phyloP scores from a whole-genome alignment of 2,329 filamentous ascomycete genomes.

The Fusarium nanum region DNA sequence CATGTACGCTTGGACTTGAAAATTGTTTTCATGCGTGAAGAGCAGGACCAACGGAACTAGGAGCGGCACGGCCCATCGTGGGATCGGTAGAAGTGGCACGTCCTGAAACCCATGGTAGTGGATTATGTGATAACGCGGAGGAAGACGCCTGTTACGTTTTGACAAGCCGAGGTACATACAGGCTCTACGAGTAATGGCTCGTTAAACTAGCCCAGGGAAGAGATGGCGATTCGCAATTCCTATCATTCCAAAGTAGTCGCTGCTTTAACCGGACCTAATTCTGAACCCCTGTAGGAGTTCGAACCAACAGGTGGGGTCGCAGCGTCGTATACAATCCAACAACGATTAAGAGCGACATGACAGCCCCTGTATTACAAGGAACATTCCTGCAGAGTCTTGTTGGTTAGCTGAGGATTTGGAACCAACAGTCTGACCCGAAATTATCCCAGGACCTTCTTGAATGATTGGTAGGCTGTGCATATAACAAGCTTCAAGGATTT shows the following conservation, averaged over 20 bases:
- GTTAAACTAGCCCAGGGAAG: not conserved
- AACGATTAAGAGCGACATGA: not conserved
- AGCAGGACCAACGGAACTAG: not conserved
- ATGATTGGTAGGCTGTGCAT: slow-evolving; percentile 3
- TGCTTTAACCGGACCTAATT: slow-evolving; percentile 7
- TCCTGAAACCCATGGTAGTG: not conserved
- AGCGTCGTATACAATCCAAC: not conserved
- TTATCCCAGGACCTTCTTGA: not conserved
- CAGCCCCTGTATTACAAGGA: not conserved
- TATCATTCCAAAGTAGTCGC: not conserved
- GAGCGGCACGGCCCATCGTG: not conserved
- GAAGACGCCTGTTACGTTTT: not conserved
- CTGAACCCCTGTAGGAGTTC: not conserved
- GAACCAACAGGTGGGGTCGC: not conserved
- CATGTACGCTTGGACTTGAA: not conserved
- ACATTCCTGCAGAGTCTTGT: not conserved
- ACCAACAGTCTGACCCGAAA: not conserved
- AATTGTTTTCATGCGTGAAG: not conserved
- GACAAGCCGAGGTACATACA: too few relatives aligned
- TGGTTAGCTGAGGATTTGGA: not conserved
- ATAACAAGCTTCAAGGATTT: not conserved
- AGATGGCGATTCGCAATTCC: not conserved
- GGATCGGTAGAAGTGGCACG: not conserved
- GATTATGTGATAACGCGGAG: not conserved
- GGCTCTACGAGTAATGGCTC: not conserved